Percentiles rank a stretch among this genome's conserved stretches.
These are phyloP conservation scores for Monilinia polystroma DNA, from an alignment of 2,329 filamentous ascomycete species.

Conservation along the genomic window DNA sequence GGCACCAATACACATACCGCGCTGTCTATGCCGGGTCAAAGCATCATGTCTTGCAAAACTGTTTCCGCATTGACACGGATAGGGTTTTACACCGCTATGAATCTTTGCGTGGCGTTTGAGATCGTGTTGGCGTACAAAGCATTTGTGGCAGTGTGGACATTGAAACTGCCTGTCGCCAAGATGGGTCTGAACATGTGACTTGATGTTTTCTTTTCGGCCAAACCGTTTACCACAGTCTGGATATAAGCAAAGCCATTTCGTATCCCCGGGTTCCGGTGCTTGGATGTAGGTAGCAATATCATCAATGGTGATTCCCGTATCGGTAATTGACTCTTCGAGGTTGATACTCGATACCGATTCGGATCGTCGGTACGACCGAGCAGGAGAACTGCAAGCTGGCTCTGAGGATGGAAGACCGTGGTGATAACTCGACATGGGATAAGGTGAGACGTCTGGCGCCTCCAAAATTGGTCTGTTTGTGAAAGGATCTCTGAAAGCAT, in stretches of 20 bases:
- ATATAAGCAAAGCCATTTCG: conserved; percentile 76
- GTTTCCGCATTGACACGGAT: conserved; percentile 91
- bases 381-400: conserved; percentile 28
- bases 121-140: conserved; percentile 95
- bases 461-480: conserved; percentile 47
- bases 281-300: conserved; percentile 76
- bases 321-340: conserved; percentile 64
- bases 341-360: conserved; percentile 61
- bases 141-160: conserved; percentile 90
- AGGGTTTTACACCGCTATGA: conserved; percentile 92
- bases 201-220: conserved; percentile 98
- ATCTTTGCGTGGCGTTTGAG: conserved; percentile 97
- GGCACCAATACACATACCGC: conserved; percentile 94
- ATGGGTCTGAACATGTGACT: conserved; percentile 96
- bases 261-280: conserved; percentile 69
- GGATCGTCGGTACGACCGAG: conserved; percentile 51
- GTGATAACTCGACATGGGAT: conserved; percentile 26
- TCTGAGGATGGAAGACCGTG: conserved; percentile 27
- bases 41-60: conserved; percentile 95
- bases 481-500: conserved; percentile 47
- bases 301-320: conserved; percentile 84
- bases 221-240: conserved; percentile 84
- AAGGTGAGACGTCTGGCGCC: conserved; percentile 27
- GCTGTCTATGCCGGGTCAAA: conserved; percentile 87
- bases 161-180: conserved; percentile 93